Evolutionary conservation across 805 yeast genomes (phyloP), one percentile per base, ranked within the genome.

Genomic region (Dipodascopsis tothii): DNA sequence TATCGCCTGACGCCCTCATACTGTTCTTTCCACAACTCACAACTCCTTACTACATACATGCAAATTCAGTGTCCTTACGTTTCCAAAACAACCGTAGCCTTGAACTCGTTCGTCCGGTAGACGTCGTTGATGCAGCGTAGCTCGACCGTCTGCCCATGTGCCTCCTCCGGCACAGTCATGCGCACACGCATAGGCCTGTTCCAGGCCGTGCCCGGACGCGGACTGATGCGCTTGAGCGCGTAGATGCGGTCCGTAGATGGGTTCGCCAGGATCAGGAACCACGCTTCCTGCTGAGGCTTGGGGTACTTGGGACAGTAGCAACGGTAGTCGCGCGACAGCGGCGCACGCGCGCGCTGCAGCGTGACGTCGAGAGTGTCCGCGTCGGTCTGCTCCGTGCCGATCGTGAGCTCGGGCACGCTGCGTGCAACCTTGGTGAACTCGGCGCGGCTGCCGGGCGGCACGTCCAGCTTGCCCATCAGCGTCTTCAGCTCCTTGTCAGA

Each of bases 251-350:
- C 72, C 2, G 62, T 67, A 4, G 66, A 63, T 16, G 37, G 27
- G 49, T 78, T 77, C 48, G 74, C 66, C 6, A 80, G 54, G 38
- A 90, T 74, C 6, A 80, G 73, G 61, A 90, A 85, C 97, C 98
- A 92, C 0, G 94, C 78, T 60, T 92, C 97, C 57, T 86, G 80
- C 63, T 92, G 98, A 2, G 79, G 69, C 62, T 92, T 90, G 36
- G 95, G 94, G 66, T 84, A 92, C 55, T 75, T 76, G 2, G 94
- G 90, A 45, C 88, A 71, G 56, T 80, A 77, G 40, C 85, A 74
- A 51, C 75, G 75, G 67, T 78, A 83, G 36, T 81, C 87, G 2
- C 68, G 65, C 50, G 73, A 47, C 17, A 44, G 35, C 14, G 54
- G 49, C 4, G 57, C 51, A 42, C 74, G 77, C n/a, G 67, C 64